Evolutionary conservation across 2,329 filamentous ascomycete species (phyloP), one percentile per base, ranked within the genome.

Genomic region (Talaromyces atroroseus): DNA sequence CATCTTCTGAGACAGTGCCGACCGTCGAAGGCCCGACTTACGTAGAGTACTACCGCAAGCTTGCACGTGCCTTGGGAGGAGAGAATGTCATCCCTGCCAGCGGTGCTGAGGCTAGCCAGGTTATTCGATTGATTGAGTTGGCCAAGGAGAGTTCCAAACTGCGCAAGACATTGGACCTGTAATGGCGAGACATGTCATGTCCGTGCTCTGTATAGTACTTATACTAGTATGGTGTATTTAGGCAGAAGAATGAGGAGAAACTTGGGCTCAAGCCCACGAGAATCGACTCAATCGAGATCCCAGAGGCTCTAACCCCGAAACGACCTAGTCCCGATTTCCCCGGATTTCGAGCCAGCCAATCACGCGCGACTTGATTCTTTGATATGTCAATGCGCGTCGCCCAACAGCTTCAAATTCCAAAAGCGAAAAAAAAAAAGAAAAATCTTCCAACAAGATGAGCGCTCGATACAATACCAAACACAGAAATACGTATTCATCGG

Each of bases 21-120:
- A 86, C 85, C 2, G 51, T 54, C 21, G 75, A 84, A 66, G 84
- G 86, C 0, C 70, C 71, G n/a, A 91, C 87, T 2, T 94, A 90
- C 69, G 76, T 76, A 21, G 80, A 82, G 63, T 87, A 89, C 60
- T 92, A 92, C 70, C 70, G 73, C 26, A 71, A 73, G 53, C 73
- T 84, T 57, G 80, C 76, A 2, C 74, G 76, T 45, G 80, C 82
- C 38, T 66, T 84, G 49, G 67, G 68, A n/a, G 80, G 79, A n/a
- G 71, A 79, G 62, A 76, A 73, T 1, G 72, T 77, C 7, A 73
- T 83, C 24, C 81, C 82, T 2, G 82, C 82, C 12, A 79, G 77
- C 59, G 75, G 80, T 2, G 74, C 73, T 46, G 78, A 82, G 58
- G 79, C 80, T 12, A 72, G 75, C 44, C 74, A 79, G 62, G 78